Conservation (phyloP, 768 basidiomycete genomes). For the Phlebiopsis gigantea region DNA sequence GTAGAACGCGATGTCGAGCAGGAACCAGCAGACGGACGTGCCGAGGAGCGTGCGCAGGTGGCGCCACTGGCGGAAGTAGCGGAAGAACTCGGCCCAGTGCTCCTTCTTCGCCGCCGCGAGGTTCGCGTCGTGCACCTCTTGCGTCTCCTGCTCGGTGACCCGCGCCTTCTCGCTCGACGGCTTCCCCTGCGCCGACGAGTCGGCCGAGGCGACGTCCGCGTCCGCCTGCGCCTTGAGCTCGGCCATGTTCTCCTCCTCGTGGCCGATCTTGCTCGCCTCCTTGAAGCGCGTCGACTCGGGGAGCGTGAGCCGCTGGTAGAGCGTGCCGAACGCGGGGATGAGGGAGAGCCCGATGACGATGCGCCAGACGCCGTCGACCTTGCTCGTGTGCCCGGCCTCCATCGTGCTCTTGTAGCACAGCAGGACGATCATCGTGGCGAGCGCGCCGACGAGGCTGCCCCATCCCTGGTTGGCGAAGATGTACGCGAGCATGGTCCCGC, state of each 20-base stretch:
- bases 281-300: conserved; percentile 59
- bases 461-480: conserved; percentile 78
- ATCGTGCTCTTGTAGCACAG: conserved; percentile 59
- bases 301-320: conserved; percentile 72
- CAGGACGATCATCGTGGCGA: conserved; percentile 61
- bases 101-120: conserved; percentile 36
- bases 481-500: conserved; percentile 71
- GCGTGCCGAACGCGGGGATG: conserved; percentile 66
- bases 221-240: conserved; percentile 27
- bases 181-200: conserved; percentile 1
- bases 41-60: conserved; percentile 65
- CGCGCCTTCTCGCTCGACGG: conserved; percentile 9
- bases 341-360: conserved; percentile 72
- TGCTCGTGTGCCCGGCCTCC: conserved; percentile 53
- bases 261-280: conserved; percentile 33
- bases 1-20: conserved; percentile 77
- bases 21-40: conserved; percentile 67
- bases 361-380: conserved; percentile 75
- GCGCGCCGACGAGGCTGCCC: conserved; percentile 61
- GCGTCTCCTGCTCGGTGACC: not conserved
- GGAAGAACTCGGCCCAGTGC: conserved; percentile 54
- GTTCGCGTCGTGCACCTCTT: conserved; percentile 13
- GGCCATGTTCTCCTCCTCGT: conserved; percentile 25
- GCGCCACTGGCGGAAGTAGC: conserved; percentile 69
- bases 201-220: conserved; percentile 18